Conservation (phyloP, 1,284 basidiomycete species). For the Gymnopus androsaceus region DNA sequence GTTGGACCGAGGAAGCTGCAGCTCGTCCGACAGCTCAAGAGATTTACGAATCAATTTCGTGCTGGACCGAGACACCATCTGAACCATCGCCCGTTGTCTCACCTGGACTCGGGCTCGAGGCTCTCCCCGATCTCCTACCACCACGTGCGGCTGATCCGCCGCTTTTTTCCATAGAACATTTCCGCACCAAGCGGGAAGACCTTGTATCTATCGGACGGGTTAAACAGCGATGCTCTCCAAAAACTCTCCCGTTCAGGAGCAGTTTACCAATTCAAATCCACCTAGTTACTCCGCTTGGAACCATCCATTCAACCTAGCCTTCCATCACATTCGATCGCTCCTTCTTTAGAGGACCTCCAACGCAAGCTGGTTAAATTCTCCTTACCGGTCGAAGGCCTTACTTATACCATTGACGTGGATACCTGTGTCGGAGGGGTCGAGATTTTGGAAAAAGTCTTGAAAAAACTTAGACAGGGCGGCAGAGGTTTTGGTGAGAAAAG, state of each 20-base stretch:
- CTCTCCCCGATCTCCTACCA: too few species aligned
- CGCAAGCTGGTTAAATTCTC: slow-evolving; percentile 86
- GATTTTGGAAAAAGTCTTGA: slow-evolving; percentile 82
- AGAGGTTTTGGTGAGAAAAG: slow-evolving; percentile 52
- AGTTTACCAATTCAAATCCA: slow-evolving; percentile 45
- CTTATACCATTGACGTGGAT: slow-evolving; percentile 77
- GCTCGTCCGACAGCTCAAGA: too few species aligned
- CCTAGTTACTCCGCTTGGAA: slow-evolving; percentile 54
- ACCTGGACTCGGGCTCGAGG: too few species aligned
- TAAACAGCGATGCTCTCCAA: too few species aligned
- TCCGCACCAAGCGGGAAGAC: too few species aligned
- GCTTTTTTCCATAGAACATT: too few species aligned
- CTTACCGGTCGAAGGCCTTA: slow-evolving; percentile 75
- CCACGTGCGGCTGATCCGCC: too few species aligned
- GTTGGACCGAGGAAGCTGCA: too few species aligned
- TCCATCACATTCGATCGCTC: slow-evolving; percentile 43
- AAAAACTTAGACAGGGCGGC: slow-evolving; percentile 80
- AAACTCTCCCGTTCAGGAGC: slow-evolving; percentile 76
- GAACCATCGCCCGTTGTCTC: too few species aligned
- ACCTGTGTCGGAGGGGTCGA: slow-evolving; percentile 81
- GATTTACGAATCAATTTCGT: too few species aligned
- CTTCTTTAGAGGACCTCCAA: slow-evolving; percentile 76
- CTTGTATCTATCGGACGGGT: too few species aligned
- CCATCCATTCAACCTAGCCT: slow-evolving; percentile 53
- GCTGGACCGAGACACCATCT: too few species aligned